Evolutionary conservation across 2,329 filamentous ascomycete species (phyloP).

Genomic region (Microcera coccophila): DNA sequence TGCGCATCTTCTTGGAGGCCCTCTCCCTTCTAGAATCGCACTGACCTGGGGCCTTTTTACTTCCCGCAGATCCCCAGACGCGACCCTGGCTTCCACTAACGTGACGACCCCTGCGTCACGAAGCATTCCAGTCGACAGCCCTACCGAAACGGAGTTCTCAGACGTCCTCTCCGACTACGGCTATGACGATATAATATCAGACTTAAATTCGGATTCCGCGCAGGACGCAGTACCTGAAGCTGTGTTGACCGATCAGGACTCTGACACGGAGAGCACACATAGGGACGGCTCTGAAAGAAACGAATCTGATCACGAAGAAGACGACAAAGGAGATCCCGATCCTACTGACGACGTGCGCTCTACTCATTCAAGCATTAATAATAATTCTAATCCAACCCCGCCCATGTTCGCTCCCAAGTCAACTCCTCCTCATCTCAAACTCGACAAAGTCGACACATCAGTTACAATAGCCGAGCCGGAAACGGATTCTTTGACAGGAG

Average conservation of each 20-base stretch:
- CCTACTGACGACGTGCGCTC: slow-evolving; percentile 24
- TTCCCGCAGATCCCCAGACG: slow-evolving; percentile 22
- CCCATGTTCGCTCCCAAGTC: slow-evolving; percentile 49
- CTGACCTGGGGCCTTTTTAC: slow-evolving; percentile 31
- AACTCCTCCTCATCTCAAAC: slow-evolving; percentile 50
- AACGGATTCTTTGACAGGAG: slow-evolving; percentile 21
- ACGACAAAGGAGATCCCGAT: slow-evolving; percentile 11
- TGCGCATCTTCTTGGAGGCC: slow-evolving; percentile 2
- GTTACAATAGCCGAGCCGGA: slow-evolving; percentile 24
- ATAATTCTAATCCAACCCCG: slow-evolving; percentile 40
- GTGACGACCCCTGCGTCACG: slow-evolving; percentile 26
- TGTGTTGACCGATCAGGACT: slow-evolving; percentile 21
- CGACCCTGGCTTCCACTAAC: slow-evolving; percentile 23
- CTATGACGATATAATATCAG: slow-evolving; percentile 42
- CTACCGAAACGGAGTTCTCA: slow-evolving; percentile 43
- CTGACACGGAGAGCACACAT: slow-evolving; percentile 25
- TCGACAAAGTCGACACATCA: slow-evolving; percentile 40
- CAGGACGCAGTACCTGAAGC: slow-evolving; percentile 26
- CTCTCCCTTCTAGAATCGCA: slow-evolving; percentile 9
- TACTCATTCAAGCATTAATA: slow-evolving; percentile 31
- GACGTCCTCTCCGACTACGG: slow-evolving; percentile 38
- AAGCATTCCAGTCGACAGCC: slow-evolving; percentile 40
- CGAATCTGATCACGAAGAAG: slow-evolving; percentile 15
- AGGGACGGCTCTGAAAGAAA: slow-evolving; percentile 16
- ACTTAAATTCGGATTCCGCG: slow-evolving; percentile 26